Evolutionary conservation across 805 yeast genomes (phyloP).

Genomic region (Monosporozyma yasuniensis): DNA sequence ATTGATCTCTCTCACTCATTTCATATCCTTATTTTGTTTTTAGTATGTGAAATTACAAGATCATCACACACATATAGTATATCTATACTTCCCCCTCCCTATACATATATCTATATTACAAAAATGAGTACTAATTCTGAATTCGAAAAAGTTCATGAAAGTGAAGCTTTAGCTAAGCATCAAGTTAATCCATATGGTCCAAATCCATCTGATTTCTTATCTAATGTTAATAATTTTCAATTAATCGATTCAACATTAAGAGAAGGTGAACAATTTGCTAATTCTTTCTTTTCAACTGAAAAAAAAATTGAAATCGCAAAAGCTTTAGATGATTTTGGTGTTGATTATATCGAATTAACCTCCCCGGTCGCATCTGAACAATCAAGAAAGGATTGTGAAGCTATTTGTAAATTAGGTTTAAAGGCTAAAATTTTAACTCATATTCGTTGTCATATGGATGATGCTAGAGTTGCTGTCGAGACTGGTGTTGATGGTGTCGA

Average conservation of each 20-base stretch:
- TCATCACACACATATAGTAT: neutral
- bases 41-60: too few relatives aligned
- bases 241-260: constrained; percentile 90
- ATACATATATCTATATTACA: neutral
- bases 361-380: constrained; percentile 98
- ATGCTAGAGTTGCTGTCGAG: constrained; percentile 91
- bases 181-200: constrained; percentile 82
- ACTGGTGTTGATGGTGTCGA: constrained; percentile 99
- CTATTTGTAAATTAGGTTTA: constrained; percentile 95
- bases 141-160: constrained; percentile 12
- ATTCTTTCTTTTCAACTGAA: constrained; percentile 89
- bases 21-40: neutral
- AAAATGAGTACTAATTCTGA: constrained; percentile 6
- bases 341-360: constrained; percentile 95
- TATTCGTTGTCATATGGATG: constrained; percentile 98
- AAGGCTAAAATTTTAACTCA: constrained; percentile 94
- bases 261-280: constrained; percentile 98
- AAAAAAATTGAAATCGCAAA: constrained; percentile 94
- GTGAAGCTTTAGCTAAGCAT: constrained; percentile 6
- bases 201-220: constrained; percentile 82
- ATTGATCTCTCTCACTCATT: neutral
- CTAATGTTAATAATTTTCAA: constrained; percentile 83
- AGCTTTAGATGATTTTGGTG: constrained; percentile 96
- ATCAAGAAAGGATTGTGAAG: constrained; percentile 88
- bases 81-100: neutral